These are phyloP conservation scores for Gonium pectorale DNA, from an alignment of 139 green algal genomes.

Conservation along the genomic window DNA sequence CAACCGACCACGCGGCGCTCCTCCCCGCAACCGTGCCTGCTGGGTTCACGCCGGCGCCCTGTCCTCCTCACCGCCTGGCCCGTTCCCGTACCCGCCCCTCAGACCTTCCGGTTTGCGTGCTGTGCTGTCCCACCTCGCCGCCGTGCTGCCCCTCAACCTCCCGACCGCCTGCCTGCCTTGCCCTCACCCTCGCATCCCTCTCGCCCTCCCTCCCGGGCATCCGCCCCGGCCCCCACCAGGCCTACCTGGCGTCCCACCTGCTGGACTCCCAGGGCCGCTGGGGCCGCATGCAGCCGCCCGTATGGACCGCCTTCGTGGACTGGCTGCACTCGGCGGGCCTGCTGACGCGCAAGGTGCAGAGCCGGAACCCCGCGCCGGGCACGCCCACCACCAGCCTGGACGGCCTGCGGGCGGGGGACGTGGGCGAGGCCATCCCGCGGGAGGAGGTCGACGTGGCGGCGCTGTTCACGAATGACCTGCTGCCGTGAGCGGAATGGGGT, in stretches of 20 bases:
- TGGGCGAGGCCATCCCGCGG: slow-evolving; percentile 66
- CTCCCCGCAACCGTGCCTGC: too few species aligned
- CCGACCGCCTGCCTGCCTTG: too few species aligned
- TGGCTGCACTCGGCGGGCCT: slow-evolving; percentile 74
- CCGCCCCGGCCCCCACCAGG: slow-evolving; percentile 20
- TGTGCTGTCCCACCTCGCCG: too few species aligned
- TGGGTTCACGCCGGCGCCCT: too few species aligned
- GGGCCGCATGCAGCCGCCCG: slow-evolving; percentile 49
- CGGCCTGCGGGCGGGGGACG: slow-evolving; percentile 72
- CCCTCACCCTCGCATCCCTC: too few species aligned
- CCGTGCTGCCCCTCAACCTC: too few species aligned
- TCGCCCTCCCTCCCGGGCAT: too few species aligned
- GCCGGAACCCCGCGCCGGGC: not conserved
- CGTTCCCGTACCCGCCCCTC: too few species aligned
- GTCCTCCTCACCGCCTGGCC: too few species aligned
- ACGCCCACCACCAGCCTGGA: slow-evolving; percentile 64
- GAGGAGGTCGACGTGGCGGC: slow-evolving; percentile 32
- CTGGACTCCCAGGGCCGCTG: slow-evolving; percentile 39
- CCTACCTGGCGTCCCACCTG: slow-evolving; percentile 44
- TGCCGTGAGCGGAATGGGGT: slow-evolving; percentile 53
- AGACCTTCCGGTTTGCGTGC: too few species aligned
- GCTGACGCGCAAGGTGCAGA: slow-evolving; percentile 70
- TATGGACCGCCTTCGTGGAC: slow-evolving; percentile 81
- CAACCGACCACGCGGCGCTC: too few species aligned
- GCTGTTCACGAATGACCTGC: slow-evolving; percentile 82